These are phyloP conservation scores for Xylariaceae sp. DNA, from an alignment of 2,329 filamentous ascomycete genomes.

Conservation along the genomic window DNA sequence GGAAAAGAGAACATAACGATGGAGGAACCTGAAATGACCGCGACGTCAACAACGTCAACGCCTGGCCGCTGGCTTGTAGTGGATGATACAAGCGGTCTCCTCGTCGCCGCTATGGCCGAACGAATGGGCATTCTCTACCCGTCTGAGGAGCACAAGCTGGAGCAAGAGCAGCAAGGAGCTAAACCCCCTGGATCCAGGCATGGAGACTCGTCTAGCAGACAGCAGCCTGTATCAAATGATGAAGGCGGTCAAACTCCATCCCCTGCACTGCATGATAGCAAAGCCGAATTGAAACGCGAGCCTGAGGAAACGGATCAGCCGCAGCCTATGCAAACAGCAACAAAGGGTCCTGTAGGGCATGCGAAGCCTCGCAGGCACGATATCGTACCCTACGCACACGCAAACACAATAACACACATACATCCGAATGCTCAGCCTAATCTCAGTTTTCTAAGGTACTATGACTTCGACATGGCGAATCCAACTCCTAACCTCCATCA, in stretches of 20 bases:
- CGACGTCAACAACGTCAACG: constrained; percentile 5
- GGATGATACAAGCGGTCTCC: constrained; percentile 79
- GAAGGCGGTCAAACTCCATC: background rate
- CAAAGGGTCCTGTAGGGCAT: constrained; percentile 10
- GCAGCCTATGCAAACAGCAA: constrained; percentile 13
- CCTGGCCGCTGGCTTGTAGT: constrained; percentile 71
- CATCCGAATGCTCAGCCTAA: constrained; percentile 85
- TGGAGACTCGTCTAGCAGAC: background rate
- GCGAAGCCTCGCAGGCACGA: constrained; percentile 35
- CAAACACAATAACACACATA: constrained; percentile 75
- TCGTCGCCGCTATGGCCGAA: constrained; percentile 82
- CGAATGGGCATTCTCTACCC: constrained; percentile 75
- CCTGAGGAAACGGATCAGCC: constrained; percentile 5
- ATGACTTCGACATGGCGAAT: constrained; percentile 71
- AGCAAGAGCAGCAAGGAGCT: constrained; percentile 4
- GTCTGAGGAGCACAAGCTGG: constrained; percentile 23
- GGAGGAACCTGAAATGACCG: constrained; percentile 25
- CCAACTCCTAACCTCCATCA: constrained; percentile 61
- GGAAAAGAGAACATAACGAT: constrained; percentile 25
- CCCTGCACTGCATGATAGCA: background rate
- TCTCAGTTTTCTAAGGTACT: constrained; percentile 82
- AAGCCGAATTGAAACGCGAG: background rate
- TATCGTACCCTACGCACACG: constrained; percentile 60
- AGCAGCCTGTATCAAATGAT: background rate
- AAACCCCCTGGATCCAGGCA: background rate